These are phyloP conservation scores for Alnus rubra DNA, from an alignment of 306 rosid species.

Conservation along the genomic window DNA sequence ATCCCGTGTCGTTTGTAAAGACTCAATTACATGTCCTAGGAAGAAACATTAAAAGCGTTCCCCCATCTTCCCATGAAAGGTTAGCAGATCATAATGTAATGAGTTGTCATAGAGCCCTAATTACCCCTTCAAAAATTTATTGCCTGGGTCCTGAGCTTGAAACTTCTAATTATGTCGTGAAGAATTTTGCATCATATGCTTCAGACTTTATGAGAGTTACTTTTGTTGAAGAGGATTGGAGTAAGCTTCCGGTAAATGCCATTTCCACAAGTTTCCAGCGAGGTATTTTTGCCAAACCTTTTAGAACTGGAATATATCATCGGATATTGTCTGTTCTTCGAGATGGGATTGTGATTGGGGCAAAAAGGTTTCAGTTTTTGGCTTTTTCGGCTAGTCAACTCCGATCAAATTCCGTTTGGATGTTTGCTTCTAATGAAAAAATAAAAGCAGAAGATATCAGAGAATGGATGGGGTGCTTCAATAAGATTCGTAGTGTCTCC, in stretches of 20 bases:
- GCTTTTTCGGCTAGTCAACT: slow-evolving; percentile 98
- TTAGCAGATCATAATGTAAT: slow-evolving; percentile 59
- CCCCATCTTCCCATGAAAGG: slow-evolving; percentile 41
- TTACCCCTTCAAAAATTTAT: slow-evolving; percentile 82
- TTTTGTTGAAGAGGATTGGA: slow-evolving; percentile 95
- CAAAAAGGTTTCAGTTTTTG: slow-evolving; percentile 78
- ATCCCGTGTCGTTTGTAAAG: slow-evolving; percentile 58
- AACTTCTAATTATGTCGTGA: slow-evolving; percentile 86
- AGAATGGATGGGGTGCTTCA: slow-evolving; percentile 97
- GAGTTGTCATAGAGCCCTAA: slow-evolving; percentile 86
- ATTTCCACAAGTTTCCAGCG: slow-evolving; percentile 55
- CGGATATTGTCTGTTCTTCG: slow-evolving; percentile 72
- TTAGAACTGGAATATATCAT: slow-evolving; percentile 59
- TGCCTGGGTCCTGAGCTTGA: slow-evolving; percentile 96
- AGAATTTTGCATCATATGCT: slow-evolving; percentile 67
- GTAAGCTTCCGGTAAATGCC: slow-evolving; percentile 72
- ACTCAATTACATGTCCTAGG: slow-evolving; percentile 48
- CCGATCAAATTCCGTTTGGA: slow-evolving; percentile 86
- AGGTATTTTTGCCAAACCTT: slow-evolving; percentile 63
- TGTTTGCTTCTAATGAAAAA: slow-evolving; percentile 87
- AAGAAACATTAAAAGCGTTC: slow-evolving; percentile 31
- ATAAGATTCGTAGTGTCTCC: slow-evolving; percentile 73
- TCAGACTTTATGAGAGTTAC: slow-evolving; percentile 85
- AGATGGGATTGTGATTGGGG: slow-evolving; percentile 82
- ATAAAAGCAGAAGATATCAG: slow-evolving; percentile 81